These are phyloP conservation scores for Aphanomyces invadans DNA, from an alignment of 352 stramenopile genomes.

Conservation along the genomic window DNA sequence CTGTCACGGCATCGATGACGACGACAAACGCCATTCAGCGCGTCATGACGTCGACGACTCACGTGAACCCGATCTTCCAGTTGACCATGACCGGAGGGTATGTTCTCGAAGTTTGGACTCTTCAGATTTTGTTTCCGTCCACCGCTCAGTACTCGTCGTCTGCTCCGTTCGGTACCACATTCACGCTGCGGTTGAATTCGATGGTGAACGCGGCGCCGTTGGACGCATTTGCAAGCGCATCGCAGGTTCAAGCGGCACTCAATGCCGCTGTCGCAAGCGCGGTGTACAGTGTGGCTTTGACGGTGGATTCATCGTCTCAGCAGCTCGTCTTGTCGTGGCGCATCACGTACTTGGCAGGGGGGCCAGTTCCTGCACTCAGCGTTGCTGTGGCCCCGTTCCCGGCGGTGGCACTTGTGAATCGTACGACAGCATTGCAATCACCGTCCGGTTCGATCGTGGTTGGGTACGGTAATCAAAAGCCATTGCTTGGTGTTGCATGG, in stretches of 20 bases:
- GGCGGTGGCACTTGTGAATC: not conserved
- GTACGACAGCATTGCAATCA: not conserved
- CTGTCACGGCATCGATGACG: slow-evolving; percentile 40
- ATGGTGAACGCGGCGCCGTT: slow-evolving; percentile 28
- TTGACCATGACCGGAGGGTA: slow-evolving; percentile 45
- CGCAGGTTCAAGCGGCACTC: slow-evolving; percentile 35
- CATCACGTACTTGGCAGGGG: slow-evolving; percentile 51
- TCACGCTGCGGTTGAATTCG: slow-evolving; percentile 41
- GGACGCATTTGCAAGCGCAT: slow-evolving; percentile 46
- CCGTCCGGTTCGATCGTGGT: slow-evolving; percentile 38
- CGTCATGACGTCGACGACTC: slow-evolving; percentile 45
- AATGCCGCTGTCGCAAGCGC: slow-evolving; percentile 27
- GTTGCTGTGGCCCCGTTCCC: slow-evolving; percentile 18
- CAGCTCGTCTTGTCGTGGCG: slow-evolving; percentile 38
- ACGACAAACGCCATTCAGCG: slow-evolving; percentile 56
- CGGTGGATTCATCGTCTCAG: slow-evolving; percentile 30
- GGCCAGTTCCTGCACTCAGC: slow-evolving; percentile 36
- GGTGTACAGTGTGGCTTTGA: slow-evolving; percentile 31
- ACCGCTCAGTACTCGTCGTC: not conserved
- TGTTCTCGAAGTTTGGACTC: slow-evolving; percentile 33
- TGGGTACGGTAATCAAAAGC: slow-evolving; percentile 34
- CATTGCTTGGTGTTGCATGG: not conserved
- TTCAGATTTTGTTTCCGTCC: slow-evolving; percentile 42
- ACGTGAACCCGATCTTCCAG: slow-evolving; percentile 46
- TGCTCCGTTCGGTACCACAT: slow-evolving; percentile 26